Conservation (phyloP, 148 eudicot species). For the Dysphania ambrosioides region DNA sequence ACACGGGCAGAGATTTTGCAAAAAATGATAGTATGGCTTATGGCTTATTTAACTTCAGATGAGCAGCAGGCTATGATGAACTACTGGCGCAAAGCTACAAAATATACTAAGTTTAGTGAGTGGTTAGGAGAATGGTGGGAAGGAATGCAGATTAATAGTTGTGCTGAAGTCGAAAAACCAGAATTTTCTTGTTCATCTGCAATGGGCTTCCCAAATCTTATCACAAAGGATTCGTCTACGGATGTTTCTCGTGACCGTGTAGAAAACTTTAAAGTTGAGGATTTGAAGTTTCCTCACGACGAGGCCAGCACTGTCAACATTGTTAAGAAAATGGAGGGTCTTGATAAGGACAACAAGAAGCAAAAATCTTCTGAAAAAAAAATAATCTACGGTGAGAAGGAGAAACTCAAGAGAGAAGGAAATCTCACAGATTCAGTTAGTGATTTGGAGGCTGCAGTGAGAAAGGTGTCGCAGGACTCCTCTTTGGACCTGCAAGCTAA, state of each 20-base stretch:
- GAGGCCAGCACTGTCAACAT: constrained; percentile 25
- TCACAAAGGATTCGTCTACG: constrained; percentile 34
- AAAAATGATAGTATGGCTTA: constrained; percentile 82
- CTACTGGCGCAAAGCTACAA: constrained; percentile 68
- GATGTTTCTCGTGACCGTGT: constrained; percentile 27
- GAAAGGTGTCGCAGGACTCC: constrained; percentile 63
- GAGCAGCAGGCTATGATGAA: constrained; percentile 66
- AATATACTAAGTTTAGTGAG: constrained; percentile 72
- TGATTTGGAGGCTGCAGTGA: constrained; percentile 62
- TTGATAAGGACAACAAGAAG: constrained; percentile 28
- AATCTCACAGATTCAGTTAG: constrained; percentile 38
- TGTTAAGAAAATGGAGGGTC: constrained; percentile 31
- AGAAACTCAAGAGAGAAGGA: constrained; percentile 28
- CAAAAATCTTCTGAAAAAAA: constrained; percentile 27
- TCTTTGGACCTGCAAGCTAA: constrained; percentile 58
- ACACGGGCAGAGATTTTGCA: constrained; percentile 71
- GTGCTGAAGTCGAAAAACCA: constrained; percentile 36
- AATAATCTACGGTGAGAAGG: constrained; percentile 30
- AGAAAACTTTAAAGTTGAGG: constrained; percentile 16
- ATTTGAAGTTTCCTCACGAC: constrained; percentile 18
- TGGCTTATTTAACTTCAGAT: constrained; percentile 56
- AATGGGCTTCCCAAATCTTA: constrained; percentile 39
- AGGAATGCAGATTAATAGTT: constrained; percentile 36
- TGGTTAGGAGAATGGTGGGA: constrained; percentile 98
- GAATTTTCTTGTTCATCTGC: constrained; percentile 30